Base-by-base conservation (phyloP, 805 yeast species). In the Candida tammaniensis region DNA sequence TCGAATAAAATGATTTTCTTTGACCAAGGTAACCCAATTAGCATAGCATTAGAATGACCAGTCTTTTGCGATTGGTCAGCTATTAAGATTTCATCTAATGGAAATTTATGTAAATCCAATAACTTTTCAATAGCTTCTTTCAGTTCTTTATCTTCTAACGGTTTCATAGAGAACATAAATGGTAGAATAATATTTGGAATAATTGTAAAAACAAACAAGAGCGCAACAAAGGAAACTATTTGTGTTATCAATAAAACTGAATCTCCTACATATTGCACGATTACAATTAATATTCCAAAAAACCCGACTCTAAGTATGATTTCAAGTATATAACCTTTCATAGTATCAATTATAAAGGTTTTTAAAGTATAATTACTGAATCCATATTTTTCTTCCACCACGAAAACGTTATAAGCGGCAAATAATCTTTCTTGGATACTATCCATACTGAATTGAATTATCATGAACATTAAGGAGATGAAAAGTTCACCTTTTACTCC, bases 1-100 rank as follows among this genome's bases (percentile, higher is more conserved):
- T 91, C 98, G 55, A 71, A 93, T 24, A 91, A 72, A 33, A 93
- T 97, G 63, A 91, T 91, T 59, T 87, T 89, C 64, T 91, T 93
- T 36, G 86, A 78, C 89, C 96, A 89, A 26, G 98, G 98, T 49
- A 91, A 71, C 4, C 98, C 98, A 48, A 83, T 76, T 55, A 91
- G 91, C 59, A 86, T 88, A 24, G 98, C 98, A 55, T 93, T 91
- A 7, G 97, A 89, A 62, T 91, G 98, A 5, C 93, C 77, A 1
- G 96, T 86, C 67, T 97, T 82, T 55, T 82, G 85, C 27, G 97
- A 89, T 11, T 96, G 96, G 56, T 91, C 98, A 54, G 88, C 80
- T 28, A 88, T 96, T 49, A 74, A 85, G 35, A 91, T 67, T 52
- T 86, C 78, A 36, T 80, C 76, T 52, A 88, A 72, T 40, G 98